Percentiles rank a stretch among this genome's conserved stretches.
Conservation (phyloP, 129 eudicot species). For the Flaveria brownii region DNA sequence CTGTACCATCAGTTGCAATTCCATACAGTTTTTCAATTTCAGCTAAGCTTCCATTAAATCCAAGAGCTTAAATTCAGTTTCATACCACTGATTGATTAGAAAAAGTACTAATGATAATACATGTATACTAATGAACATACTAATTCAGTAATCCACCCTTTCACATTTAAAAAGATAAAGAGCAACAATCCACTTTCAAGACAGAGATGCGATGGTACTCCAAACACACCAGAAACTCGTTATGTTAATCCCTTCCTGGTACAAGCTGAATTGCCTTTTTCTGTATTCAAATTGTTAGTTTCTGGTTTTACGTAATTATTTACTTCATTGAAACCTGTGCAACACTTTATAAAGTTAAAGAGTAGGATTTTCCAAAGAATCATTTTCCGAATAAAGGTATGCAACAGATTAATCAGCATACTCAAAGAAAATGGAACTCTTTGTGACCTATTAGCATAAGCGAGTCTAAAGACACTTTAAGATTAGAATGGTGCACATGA, state of each 20-base stretch:
- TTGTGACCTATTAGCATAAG: not conserved
- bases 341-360: not conserved
- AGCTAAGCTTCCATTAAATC: conserved; percentile 60
- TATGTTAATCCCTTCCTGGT: not conserved
- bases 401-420: not conserved
- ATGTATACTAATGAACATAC: not conserved
- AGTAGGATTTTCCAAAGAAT: not conserved
- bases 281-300: conserved; percentile 1
- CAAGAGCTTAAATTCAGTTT: conserved; percentile 64
- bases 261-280: not conserved
- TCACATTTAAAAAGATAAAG: conserved; percentile 3
- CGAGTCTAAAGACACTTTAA: not conserved
- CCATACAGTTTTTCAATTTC: conserved; percentile 41
- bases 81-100: conserved; percentile 34
- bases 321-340: conserved; percentile 5
- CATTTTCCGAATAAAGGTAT: not conserved
- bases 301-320: conserved; percentile 1
- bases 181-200: conserved; percentile 6
- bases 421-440: not conserved
- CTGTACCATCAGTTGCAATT: conserved; percentile 56
- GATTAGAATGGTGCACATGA: not conserved
- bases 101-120: not conserved
- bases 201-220: not conserved
- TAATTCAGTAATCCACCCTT: conserved; percentile 9
- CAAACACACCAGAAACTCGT: conserved; percentile 3